phyloP scores from a whole-genome alignment of 805 yeast species.

The Yamadazyma endophytica region DNA sequence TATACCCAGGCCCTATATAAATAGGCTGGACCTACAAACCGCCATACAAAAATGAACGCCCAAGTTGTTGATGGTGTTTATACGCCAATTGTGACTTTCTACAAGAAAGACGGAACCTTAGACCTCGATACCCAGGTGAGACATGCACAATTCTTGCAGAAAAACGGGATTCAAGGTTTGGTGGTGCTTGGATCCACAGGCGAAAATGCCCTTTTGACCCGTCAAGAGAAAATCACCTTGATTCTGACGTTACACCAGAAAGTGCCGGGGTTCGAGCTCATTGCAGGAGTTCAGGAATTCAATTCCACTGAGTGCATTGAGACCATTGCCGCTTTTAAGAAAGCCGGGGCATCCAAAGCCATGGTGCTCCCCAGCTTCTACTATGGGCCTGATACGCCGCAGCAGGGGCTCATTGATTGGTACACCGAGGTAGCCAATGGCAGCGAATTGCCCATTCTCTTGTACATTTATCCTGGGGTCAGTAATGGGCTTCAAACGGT shows the following conservation, averaged over 20 bases:
- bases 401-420: conserved; percentile 23
- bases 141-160: conserved; percentile 39
- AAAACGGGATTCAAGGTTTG: conserved; percentile 43
- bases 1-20: too few relatives aligned
- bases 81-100: conserved; percentile 52
- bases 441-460: conserved; percentile 24
- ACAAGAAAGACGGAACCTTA: conserved; percentile 39
- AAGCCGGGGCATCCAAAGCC: conserved; percentile 36
- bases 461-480: conserved; percentile 31
- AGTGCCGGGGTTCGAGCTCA: conserved; percentile 34
- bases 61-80: conserved; percentile 47
- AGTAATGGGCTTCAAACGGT: conserved; percentile 20
- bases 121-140: conserved; percentile 42
- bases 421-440: conserved; percentile 21
- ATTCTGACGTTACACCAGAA: conserved; percentile 24
- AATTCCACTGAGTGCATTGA: conserved; percentile 41
- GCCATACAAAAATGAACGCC: too few relatives aligned
- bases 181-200: conserved; percentile 53
- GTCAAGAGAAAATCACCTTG: conserved; percentile 35
- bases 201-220: conserved; percentile 46
- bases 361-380: conserved; percentile 42
- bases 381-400: conserved; percentile 39
- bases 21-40: too few relatives aligned
- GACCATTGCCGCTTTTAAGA: conserved; percentile 27
- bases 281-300: conserved; percentile 49